These are phyloP conservation scores for Fusarium sp. DNA, from an alignment of 2,329 filamentous ascomycete species.

Conservation along the genomic window DNA sequence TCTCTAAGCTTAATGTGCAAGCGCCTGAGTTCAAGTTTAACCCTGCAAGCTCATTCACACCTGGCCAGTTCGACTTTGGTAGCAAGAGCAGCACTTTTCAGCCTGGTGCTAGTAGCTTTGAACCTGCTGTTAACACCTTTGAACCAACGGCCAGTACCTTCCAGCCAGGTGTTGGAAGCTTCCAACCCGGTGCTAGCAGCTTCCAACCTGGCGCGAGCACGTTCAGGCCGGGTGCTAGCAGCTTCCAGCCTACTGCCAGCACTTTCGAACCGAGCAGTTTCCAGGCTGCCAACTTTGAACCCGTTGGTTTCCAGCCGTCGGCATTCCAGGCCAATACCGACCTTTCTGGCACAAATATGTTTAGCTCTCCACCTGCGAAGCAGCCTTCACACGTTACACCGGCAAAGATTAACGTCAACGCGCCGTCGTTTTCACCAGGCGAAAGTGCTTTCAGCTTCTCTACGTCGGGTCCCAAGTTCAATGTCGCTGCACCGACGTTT, in stretches of 20 bases:
- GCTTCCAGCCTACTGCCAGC: slow-evolving; percentile 49
- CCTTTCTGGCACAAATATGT: slow-evolving; percentile 24
- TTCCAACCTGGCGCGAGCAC: slow-evolving; percentile 15
- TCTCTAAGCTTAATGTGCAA: slow-evolving; percentile 86
- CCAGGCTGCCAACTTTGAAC: slow-evolving; percentile 21
- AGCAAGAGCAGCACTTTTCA: slow-evolving; percentile 57
- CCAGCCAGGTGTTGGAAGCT: slow-evolving; percentile 43
- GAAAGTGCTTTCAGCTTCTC: slow-evolving; percentile 76
- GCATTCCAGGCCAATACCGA: slow-evolving; percentile 55
- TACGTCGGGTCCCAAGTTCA: slow-evolving; percentile 73
- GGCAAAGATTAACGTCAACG: slow-evolving; percentile 73
- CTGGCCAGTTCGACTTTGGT: slow-evolving; percentile 40
- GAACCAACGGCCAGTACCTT: slow-evolving; percentile 54
- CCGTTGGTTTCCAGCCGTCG: slow-evolving; percentile 55
- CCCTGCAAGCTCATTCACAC: slow-evolving; percentile 54
- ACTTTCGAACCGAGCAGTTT: slow-evolving; percentile 27
- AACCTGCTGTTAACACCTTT: slow-evolving; percentile 39
- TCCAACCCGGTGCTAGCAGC: slow-evolving; percentile 14
- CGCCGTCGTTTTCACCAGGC: slow-evolving; percentile 77
- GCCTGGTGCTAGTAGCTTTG: slow-evolving; percentile 51
- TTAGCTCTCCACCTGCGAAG: slow-evolving; percentile 35
- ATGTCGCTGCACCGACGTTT: slow-evolving; percentile 81
- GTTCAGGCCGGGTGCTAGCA: slow-evolving; percentile 20
- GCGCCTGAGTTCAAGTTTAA: slow-evolving; percentile 90
- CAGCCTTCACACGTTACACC: slow-evolving; percentile 39